Percentiles rank a stretch among this genome's conserved stretches.
phyloP scores from a whole-genome alignment of 2,329 filamentous ascomycete species.

The Neopestalotiopsis sp. region DNA sequence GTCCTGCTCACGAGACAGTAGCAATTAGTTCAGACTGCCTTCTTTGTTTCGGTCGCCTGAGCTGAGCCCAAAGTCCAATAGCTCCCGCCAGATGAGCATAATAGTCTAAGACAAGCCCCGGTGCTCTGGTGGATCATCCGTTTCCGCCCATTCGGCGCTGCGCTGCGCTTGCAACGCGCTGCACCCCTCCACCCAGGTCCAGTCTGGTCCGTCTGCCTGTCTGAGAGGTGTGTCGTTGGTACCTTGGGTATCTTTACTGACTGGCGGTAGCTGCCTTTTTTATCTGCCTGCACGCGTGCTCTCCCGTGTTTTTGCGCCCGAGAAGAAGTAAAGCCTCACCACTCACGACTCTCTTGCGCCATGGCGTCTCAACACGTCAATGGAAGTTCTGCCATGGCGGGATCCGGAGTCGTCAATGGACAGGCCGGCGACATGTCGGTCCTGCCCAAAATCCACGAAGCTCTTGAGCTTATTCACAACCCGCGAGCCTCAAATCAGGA shows the following conservation, averaged over 20 bases:
- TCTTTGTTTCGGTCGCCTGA: background rate
- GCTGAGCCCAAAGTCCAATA: background rate
- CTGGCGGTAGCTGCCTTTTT: background rate
- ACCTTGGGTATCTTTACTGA: background rate
- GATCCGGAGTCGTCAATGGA: slow-evolving; percentile 40
- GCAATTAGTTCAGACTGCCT: background rate
- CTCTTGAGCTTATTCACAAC: slow-evolving; percentile 86
- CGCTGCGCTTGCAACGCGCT: background rate
- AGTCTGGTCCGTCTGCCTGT: background rate
- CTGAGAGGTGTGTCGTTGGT: background rate
- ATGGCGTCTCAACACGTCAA: slow-evolving; percentile 26
- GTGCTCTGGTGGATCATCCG: background rate
- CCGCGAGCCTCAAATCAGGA: slow-evolving; percentile 80
- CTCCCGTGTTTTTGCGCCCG: background rate
- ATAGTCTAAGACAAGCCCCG: background rate
- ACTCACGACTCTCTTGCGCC: background rate
- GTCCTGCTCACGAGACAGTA: background rate
- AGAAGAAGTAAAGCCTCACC: background rate
- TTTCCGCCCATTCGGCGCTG: background rate
- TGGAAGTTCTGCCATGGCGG: slow-evolving; percentile 36
- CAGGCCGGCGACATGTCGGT: slow-evolving; percentile 47
- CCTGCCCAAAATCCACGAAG: slow-evolving; percentile 76
- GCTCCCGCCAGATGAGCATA: background rate
- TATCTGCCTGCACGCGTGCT: background rate
- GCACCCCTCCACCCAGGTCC: background rate